A percentile compares a stretch with the other conserved stretches of the same genome.
Conservation (phyloP, 495 filamentous ascomycete genomes). For the Lasiosphaeria hispida region DNA sequence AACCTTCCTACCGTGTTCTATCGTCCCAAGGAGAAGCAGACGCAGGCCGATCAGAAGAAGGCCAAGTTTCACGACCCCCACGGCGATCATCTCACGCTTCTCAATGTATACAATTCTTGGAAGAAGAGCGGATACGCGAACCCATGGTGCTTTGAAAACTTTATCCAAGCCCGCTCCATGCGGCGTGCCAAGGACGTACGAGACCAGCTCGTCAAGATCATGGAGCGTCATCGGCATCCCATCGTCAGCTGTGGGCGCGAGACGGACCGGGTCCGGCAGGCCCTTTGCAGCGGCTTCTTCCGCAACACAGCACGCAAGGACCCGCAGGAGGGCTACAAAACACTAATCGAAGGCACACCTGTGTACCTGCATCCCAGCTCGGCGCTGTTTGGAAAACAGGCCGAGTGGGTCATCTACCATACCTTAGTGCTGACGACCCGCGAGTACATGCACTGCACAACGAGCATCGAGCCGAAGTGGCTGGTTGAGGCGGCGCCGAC, state of each 20-base stretch:
- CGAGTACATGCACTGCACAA: constrained; percentile 96
- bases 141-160: constrained; percentile 97
- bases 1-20: constrained; percentile 84
- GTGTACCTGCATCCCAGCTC: constrained; percentile 91
- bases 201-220: constrained; percentile 86
- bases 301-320: constrained; percentile 93
- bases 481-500: constrained; percentile 89
- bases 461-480: constrained; percentile 89
- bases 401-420: constrained; percentile 94
- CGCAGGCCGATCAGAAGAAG: constrained; percentile 95
- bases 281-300: constrained; percentile 93
- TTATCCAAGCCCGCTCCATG: constrained; percentile 89
- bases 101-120: constrained; percentile 98
- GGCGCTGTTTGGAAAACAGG: constrained; percentile 90
- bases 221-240: constrained; percentile 80
- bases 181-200: constrained; percentile 87
- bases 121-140: constrained; percentile 75
- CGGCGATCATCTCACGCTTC: constrained; percentile 88
- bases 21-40: constrained; percentile 93
- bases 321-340: constrained; percentile 95
- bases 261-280: constrained; percentile 84
- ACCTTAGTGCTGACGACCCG: constrained; percentile 85
- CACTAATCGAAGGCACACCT: constrained; percentile 88
- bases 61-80: constrained; percentile 93
- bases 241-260: constrained; percentile 82